A percentile compares a stretch with the other conserved stretches of the same genome.
Evolutionary conservation across 2,329 filamentous ascomycete genomes (phyloP).

Genomic region (Sordariomycetes sp.): DNA sequence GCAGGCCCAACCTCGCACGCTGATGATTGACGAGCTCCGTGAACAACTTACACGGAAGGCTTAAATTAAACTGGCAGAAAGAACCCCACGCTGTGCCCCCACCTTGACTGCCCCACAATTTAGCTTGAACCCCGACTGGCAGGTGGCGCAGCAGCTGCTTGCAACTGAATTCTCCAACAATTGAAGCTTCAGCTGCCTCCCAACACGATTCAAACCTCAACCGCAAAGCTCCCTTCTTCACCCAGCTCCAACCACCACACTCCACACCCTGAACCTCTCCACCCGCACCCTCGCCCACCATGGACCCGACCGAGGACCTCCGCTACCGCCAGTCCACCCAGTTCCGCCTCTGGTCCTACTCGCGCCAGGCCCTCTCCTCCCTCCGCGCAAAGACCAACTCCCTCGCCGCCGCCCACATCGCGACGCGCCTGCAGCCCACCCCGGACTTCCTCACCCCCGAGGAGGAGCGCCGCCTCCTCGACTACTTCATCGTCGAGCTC

Average conservation of each 20-base stretch:
- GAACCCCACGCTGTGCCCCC: too few relatives aligned
- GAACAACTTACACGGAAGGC: neutral
- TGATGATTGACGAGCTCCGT: too few relatives aligned
- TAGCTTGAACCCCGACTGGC: too few relatives aligned
- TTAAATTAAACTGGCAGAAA: neutral
- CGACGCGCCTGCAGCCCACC: slow-evolving; percentile 40
- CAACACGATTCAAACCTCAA: neutral
- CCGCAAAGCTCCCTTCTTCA: neutral
- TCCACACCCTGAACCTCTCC: neutral
- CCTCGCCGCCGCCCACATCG: slow-evolving; percentile 55
- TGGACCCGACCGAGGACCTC: slow-evolving; percentile 57
- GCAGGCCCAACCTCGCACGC: too few relatives aligned
- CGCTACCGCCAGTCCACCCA: slow-evolving; percentile 85
- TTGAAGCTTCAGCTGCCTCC: neutral
- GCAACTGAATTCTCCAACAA: too few relatives aligned
- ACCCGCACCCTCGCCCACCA: neutral
- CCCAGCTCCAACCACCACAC: neutral
- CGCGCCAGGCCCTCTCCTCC: slow-evolving; percentile 56
- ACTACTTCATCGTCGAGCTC: slow-evolving; percentile 59
- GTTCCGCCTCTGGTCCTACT: slow-evolving; percentile 88
- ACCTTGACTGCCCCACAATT: too few relatives aligned
- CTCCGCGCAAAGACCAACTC: slow-evolving; percentile 71
- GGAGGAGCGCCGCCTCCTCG: slow-evolving; percentile 74
- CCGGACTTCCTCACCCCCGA: slow-evolving; percentile 74
- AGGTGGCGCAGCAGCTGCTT: too few relatives aligned